A percentile compares a stretch with the other conserved stretches of the same genome.
These are phyloP conservation scores for Curvularia eragrostidis DNA, from an alignment of 2,329 filamentous ascomycete genomes.

Conservation along the genomic window DNA sequence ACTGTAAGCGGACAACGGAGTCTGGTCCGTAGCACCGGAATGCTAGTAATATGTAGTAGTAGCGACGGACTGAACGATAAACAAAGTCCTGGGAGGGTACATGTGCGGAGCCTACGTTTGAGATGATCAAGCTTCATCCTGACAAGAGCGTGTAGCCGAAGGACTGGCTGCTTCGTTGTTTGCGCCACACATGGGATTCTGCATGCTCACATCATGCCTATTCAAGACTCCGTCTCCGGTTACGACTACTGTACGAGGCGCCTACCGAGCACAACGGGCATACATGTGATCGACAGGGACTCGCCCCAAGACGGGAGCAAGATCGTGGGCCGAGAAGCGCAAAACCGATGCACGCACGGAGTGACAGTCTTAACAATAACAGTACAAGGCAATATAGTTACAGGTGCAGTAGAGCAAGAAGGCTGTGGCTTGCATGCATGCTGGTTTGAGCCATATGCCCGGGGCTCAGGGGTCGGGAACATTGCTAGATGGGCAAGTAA, in stretches of 20 bases:
- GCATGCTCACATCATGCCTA: not conserved
- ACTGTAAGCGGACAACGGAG: not conserved
- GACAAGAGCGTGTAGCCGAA: not conserved
- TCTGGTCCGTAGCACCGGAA: not conserved
- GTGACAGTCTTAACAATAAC: not conserved
- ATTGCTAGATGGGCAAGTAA: not conserved
- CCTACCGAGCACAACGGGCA: not conserved
- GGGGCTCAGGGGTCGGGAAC: not conserved
- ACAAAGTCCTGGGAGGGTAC: not conserved
- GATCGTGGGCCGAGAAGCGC: not conserved
- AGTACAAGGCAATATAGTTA: not conserved
- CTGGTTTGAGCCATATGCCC: not conserved
- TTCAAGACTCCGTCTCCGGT: not conserved
- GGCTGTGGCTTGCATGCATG: constrained; percentile 7
- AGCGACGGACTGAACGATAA: not conserved
- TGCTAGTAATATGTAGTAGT: not conserved
- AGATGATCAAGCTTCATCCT: not conserved
- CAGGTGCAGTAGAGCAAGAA: not conserved
- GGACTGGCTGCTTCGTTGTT: not conserved
- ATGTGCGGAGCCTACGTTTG: not conserved
- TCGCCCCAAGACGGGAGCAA: not conserved
- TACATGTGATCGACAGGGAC: constrained; percentile 13
- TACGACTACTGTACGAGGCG: not conserved
- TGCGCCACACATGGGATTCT: not conserved
- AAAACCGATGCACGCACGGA: not conserved